These are phyloP conservation scores for Deinandra increscens DNA, from an alignment of 129 eudicot species.

Conservation along the genomic window DNA sequence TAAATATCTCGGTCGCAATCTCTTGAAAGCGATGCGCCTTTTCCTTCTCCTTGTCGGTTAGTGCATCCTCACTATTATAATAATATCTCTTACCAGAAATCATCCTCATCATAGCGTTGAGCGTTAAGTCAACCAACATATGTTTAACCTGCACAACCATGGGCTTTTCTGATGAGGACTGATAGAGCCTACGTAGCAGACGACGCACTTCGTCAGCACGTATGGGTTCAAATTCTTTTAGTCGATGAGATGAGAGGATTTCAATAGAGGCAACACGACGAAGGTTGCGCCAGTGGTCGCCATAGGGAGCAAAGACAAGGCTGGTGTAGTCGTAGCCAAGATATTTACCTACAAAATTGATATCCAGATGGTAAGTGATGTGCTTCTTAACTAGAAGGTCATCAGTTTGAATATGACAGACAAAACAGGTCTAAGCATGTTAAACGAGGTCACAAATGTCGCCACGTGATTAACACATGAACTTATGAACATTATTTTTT, in stretches of 20 bases:
- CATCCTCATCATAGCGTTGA: conserved; percentile 61
- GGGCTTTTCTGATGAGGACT: not conserved
- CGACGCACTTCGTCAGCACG: conserved; percentile 34
- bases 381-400: too few species aligned
- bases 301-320: conserved; percentile 56
- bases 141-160: conserved; percentile 40
- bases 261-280: conserved; percentile 41
- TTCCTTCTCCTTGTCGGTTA: conserved; percentile 16
- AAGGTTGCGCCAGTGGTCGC: conserved; percentile 66
- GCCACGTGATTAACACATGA: too few species aligned
- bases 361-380: too few species aligned
- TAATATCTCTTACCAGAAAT: conserved; percentile 51
- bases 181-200: conserved; percentile 23
- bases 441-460: too few species aligned
- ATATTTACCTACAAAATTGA: conserved; percentile 34
- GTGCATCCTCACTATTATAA: conserved; percentile 42
- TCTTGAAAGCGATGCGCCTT: conserved; percentile 43
- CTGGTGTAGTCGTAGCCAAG: conserved; percentile 57
- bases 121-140: conserved; percentile 40
- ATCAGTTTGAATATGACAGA: too few species aligned
- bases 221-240: conserved; percentile 32
- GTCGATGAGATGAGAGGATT: conserved; percentile 43
- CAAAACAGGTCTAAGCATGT: too few species aligned
- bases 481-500: too few species aligned
- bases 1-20: conserved; percentile 31